phyloP scores from a whole-genome alignment of 208 protist genomes.

The Leishmania arabica region DNA sequence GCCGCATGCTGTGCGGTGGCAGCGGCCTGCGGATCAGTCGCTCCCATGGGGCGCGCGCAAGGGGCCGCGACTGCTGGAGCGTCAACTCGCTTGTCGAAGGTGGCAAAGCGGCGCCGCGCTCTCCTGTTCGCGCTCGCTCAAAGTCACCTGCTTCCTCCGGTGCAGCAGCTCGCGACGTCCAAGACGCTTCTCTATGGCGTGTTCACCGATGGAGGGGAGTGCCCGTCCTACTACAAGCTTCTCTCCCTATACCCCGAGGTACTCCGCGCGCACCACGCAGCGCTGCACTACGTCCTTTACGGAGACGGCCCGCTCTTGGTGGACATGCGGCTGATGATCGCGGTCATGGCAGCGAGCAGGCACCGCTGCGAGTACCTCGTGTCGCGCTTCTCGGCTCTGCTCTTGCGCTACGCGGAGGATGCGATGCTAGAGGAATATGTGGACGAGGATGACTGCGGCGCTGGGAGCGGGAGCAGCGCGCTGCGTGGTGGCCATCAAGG shows the following conservation, averaged over 20 bases:
- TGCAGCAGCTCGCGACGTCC: constrained; percentile 25
- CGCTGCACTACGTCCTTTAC: constrained; percentile 69
- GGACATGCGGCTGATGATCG: constrained; percentile 79
- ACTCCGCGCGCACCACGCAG: constrained; percentile 67
- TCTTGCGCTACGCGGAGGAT: constrained; percentile 55
- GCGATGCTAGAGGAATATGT: constrained; percentile 23
- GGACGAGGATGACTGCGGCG: constrained; percentile 13
- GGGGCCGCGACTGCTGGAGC: background rate
- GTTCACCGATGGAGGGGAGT: constrained; percentile 66
- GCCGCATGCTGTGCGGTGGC: background rate
- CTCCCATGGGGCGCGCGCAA: background rate
- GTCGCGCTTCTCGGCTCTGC: constrained; percentile 60
- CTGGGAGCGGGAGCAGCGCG: background rate
- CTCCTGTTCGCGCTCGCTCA: constrained; percentile 48
- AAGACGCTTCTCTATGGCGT: constrained; percentile 59
- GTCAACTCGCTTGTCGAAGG: constrained; percentile 12
- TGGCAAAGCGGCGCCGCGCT: constrained; percentile 30
- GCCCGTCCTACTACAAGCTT: constrained; percentile 66
- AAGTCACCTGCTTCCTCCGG: constrained; percentile 35
- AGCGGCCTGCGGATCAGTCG: background rate
- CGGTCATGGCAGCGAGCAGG: constrained; percentile 78
- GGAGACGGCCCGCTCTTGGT: constrained; percentile 76
- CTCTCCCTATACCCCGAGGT: constrained; percentile 66
- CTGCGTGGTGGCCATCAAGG: constrained; percentile 1
- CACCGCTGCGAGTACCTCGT: constrained; percentile 86